These are phyloP conservation scores for Penicillium herquei DNA, from an alignment of 495 filamentous ascomycete genomes.

Conservation along the genomic window DNA sequence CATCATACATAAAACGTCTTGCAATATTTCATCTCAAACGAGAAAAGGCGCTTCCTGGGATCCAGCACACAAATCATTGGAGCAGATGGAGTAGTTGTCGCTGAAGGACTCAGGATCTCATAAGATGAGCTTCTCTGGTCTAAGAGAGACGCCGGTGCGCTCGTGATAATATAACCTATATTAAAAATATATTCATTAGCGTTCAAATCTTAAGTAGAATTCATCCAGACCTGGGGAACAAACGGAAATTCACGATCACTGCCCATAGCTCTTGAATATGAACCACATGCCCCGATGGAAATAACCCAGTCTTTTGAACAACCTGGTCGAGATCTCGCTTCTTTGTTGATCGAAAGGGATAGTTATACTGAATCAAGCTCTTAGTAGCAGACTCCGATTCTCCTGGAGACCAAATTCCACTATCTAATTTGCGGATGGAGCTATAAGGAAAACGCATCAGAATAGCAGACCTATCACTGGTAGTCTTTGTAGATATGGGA, in stretches of 20 bases:
- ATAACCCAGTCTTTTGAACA: neutral
- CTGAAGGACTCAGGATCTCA: neutral
- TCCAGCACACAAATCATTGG: neutral
- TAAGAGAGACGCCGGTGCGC: neutral
- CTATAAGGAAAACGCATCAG: neutral
- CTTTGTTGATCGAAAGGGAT: neutral
- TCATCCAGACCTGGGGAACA: neutral
- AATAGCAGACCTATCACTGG: constrained; percentile 1
- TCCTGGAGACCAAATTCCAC: no score
- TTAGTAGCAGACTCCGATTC: no score
- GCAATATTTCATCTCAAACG: neutral
- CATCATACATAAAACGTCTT: neutral
- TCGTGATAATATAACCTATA: constrained; percentile 1
- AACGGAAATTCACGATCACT: constrained; percentile 2
- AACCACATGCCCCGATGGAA: neutral
- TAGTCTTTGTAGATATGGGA: neutral
- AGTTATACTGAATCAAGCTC: neutral
- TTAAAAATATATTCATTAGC: neutral
- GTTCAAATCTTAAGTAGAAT: neutral
- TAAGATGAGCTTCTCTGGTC: neutral
- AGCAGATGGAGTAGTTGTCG: neutral
- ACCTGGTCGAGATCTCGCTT: neutral
- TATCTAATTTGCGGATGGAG: neutral
- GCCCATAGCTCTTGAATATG: neutral
- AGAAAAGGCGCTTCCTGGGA: neutral